These are phyloP conservation scores for Tuber umbilicatum DNA, from an alignment of 495 filamentous ascomycete species.

Conservation along the genomic window DNA sequence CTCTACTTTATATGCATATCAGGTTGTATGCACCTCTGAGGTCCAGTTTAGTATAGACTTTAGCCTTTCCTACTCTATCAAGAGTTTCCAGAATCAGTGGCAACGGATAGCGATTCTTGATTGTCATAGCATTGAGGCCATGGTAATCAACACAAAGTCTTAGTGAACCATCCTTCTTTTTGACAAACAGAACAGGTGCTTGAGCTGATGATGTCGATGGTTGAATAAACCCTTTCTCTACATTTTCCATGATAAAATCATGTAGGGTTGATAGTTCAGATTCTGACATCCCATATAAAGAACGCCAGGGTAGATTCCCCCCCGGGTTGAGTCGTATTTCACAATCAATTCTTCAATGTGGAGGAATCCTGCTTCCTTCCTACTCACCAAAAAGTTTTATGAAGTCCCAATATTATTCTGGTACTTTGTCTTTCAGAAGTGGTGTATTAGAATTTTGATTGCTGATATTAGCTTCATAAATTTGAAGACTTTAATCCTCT, in stretches of 20 bases:
- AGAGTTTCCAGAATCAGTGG: conserved; percentile 14
- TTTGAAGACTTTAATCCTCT: background rate
- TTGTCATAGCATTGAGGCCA: conserved; percentile 25
- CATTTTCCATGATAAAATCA: too few species aligned
- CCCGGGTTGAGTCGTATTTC: too few species aligned
- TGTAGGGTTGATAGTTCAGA: too few species aligned
- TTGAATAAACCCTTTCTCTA: conserved; percentile 15
- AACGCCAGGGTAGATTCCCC: too few species aligned
- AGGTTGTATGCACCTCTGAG: conserved; percentile 11
- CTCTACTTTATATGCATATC: conserved; percentile 39
- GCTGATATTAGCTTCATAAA: background rate
- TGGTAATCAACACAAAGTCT: conserved; percentile 21
- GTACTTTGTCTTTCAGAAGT: too few species aligned
- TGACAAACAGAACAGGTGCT: conserved; percentile 13
- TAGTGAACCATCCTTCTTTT: conserved; percentile 9
- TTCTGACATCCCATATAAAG: too few species aligned
- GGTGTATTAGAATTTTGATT: too few species aligned
- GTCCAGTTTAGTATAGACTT: conserved; percentile 18
- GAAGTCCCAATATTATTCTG: too few species aligned
- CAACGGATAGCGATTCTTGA: conserved; percentile 22
- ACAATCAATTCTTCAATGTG: too few species aligned
- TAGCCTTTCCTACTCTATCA: conserved; percentile 5
- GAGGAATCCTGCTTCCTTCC: too few species aligned
- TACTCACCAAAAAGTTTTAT: too few species aligned
- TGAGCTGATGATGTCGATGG: conserved; percentile 5